Evolutionary conservation across 2,329 filamentous ascomycete species (phyloP).

Genomic region (Herpotrichia juniperi): DNA sequence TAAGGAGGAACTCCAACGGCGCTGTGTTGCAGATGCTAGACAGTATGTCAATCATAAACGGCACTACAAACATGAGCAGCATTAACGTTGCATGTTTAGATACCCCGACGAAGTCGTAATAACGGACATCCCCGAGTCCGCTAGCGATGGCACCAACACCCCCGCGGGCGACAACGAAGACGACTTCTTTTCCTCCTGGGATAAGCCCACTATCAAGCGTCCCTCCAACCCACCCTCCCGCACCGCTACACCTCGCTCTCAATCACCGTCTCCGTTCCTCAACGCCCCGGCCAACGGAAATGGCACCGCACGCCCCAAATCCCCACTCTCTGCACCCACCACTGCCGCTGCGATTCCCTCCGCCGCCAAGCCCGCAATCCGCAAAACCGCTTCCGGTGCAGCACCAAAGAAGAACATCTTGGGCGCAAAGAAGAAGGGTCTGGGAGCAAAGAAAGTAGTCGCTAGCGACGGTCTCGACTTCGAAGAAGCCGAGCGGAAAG

Average conservation of each 20-base stretch:
- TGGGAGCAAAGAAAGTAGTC: slow-evolving; percentile 74
- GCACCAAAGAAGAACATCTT: slow-evolving; percentile 85
- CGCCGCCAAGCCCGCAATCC: slow-evolving; percentile 77
- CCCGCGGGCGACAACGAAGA: slow-evolving; percentile 80
- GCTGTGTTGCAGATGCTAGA: slow-evolving; percentile 80
- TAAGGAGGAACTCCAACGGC: slow-evolving; percentile 92
- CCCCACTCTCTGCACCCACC: slow-evolving; percentile 70
- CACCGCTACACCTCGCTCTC: slow-evolving; percentile 82
- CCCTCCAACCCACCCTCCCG: slow-evolving; percentile 92
- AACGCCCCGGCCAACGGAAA: slow-evolving; percentile 71
- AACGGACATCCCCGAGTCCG: slow-evolving; percentile 68
- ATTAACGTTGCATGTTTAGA: slow-evolving; percentile 53
- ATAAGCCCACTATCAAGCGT: slow-evolving; percentile 95
- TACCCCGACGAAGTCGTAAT: slow-evolving; percentile 86
- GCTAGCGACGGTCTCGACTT: slow-evolving; percentile 79
- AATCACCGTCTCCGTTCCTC: slow-evolving; percentile 89
- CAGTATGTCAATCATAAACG: slow-evolving; percentile 64
- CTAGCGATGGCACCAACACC: slow-evolving; percentile 71
- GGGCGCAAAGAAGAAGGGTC: slow-evolving; percentile 70
- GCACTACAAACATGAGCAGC: slow-evolving; percentile 6
- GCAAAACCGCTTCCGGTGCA: slow-evolving; percentile 69
- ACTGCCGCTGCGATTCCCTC: slow-evolving; percentile 58
- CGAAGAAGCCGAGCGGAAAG: slow-evolving; percentile 95
- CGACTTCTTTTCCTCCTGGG: slow-evolving; percentile 99
- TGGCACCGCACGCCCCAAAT: slow-evolving; percentile 72